Evolutionary conservation across 257 asterid genomes (phyloP).

Genomic region (Solanum piurae): DNA sequence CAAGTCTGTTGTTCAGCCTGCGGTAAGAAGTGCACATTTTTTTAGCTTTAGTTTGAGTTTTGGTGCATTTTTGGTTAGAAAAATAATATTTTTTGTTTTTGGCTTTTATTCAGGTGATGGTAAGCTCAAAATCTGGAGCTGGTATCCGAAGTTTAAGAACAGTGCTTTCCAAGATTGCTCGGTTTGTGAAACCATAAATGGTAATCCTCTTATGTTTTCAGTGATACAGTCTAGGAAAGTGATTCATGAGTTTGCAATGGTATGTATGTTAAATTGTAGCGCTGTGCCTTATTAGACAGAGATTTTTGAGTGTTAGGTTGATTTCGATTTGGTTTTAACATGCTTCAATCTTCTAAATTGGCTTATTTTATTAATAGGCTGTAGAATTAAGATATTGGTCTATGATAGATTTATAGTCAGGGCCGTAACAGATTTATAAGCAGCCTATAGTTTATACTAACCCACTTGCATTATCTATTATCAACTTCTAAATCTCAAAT

Average conservation of each 20-base stretch:
- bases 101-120: constrained; percentile 66
- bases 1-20: constrained; percentile 81
- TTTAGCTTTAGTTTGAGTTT: neutral
- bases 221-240: neutral
- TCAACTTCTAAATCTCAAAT: neutral
- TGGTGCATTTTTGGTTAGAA: neutral
- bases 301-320: neutral
- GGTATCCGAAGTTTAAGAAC: constrained; percentile 89
- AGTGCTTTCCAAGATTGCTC: constrained; percentile 64
- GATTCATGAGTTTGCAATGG: too few species aligned
- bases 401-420: neutral
- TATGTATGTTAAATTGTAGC: neutral
- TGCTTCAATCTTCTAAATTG: neutral
- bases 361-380: neutral
- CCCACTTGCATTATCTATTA: neutral
- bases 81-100: neutral
- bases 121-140: constrained; percentile 91
- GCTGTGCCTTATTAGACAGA: neutral
- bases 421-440: neutral
- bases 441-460: neutral
- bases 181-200: constrained; percentile 45
- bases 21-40: constrained; percentile 31
- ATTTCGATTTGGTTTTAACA: neutral
- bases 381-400: neutral
- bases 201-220: neutral